These are phyloP conservation scores for Harrya chromipes DNA, from an alignment of 768 basidiomycete genomes.

Conservation along the genomic window DNA sequence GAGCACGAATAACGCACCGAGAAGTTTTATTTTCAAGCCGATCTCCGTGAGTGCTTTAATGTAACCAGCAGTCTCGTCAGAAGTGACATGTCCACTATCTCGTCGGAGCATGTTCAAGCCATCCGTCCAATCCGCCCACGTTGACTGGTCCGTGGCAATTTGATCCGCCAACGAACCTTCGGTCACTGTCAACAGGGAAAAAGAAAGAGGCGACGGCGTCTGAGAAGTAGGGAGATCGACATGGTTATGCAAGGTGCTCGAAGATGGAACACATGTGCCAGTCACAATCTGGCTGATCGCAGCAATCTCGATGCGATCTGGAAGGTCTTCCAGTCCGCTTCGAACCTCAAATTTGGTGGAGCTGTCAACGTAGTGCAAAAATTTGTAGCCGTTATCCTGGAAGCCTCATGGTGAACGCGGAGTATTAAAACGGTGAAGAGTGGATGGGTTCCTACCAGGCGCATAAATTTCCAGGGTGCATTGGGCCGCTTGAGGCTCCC, in stretches of 20 bases:
- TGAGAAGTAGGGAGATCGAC: constrained; percentile 56
- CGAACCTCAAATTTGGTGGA: constrained; percentile 76
- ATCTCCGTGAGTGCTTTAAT: constrained; percentile 88
- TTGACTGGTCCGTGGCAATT: constrained; percentile 70
- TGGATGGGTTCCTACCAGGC: constrained; percentile 53
- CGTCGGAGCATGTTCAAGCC: constrained; percentile 84
- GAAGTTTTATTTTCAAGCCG: constrained; percentile 85
- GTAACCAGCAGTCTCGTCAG: constrained; percentile 82
- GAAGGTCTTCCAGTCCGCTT: constrained; percentile 80
- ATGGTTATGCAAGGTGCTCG: constrained; percentile 59
- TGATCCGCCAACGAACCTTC: constrained; percentile 75
- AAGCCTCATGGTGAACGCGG: constrained; percentile 1
- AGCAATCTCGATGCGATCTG: constrained; percentile 80
- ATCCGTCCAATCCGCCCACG: constrained; percentile 95
- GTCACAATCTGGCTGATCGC: constrained; percentile 78
- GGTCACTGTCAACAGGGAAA: constrained; percentile 67
- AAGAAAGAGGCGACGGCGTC: constrained; percentile 67
- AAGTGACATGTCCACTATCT: constrained; percentile 79
- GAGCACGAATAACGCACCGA: constrained; percentile 50
- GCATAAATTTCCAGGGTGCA: constrained; percentile 82
- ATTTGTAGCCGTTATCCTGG: constrained; percentile 77
- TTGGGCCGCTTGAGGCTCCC: constrained; percentile 49
- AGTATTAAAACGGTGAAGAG: neutral
- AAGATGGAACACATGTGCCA: constrained; percentile 67
- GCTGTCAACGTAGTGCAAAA: constrained; percentile 84